Evolutionary conservation across 2,329 filamentous ascomycete genomes (phyloP), one percentile per base, ranked within the genome.

Genomic region (Fusarium avenaceum): DNA sequence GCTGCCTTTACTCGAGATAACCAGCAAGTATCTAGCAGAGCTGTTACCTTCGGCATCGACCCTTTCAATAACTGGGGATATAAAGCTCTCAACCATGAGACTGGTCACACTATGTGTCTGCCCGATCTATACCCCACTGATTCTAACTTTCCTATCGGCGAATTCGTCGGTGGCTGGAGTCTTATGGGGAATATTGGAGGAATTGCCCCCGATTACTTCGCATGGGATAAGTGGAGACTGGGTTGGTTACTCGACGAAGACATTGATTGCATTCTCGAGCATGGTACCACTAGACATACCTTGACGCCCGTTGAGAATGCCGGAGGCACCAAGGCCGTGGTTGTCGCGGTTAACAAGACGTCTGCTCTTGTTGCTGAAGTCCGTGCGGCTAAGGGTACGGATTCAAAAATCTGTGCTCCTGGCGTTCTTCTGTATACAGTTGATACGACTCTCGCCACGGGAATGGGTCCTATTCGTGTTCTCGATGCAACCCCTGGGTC

Each of bases 211-310:
- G 78, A 80, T 35, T 80, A 75, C 49, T 79, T 80, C 33, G 76
- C 76, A 4, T 80, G 79, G 78, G 73, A 80, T 55, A 79, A 80
- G 69, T 80, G 78, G 78, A 70, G 76, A 32, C 65, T 80, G 24
- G 78, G 78, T 19, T 80, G 79, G 79, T 57, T 80, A 7, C 50
- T 57, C 1, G 78, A 80, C 24, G 57, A 68, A 2, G 71, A 76
- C 30, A 22, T 80, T 19, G 76, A 76, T n/a, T 80, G 79, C 47
- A 58, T 80, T 19, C 47, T 64, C 3, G 50, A 52, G 1, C 22
- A 47, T 4, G 74, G 72, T 4, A 73, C 66, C 4, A 79, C 57
- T 5, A 69, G 69, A 11, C 77, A 80, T 46, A 71, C 50, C 1
- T 46, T 72, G 1, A 57, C 56, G 5, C 57, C 69, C 0, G 28